Evolutionary conservation across 2,329 filamentous ascomycete species (phyloP), one percentile per base, ranked within the genome.

Genomic region (Monascus ruber): DNA sequence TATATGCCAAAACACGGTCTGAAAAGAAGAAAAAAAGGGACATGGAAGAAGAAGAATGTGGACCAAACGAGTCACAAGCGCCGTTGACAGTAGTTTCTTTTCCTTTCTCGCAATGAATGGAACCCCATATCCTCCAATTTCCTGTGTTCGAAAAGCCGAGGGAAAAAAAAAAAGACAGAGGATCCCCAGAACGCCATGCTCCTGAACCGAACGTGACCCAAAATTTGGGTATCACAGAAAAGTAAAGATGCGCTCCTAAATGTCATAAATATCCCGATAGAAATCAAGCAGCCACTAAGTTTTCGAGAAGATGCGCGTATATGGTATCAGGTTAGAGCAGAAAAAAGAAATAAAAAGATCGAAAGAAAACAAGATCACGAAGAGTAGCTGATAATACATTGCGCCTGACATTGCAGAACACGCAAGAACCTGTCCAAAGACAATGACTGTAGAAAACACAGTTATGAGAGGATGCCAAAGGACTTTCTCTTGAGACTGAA

Each of bases 401-500:
- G 8, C 8, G 29, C 29, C 29, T 31, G 17, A 17, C 17, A 17
- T 8, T 31, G 29, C 29, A 31, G n/a, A 11, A 31, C 8, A 31
- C 29, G 8, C 29, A 31, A 11, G n/a, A 31, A 31, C 8, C 29
- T 8, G 29, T 11, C 29, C 8, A 8, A 31, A 31, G 8, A 2
- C 11, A 8, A 34, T 25, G 25, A 31, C 26, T 7, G 31, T 36
- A 35, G 26, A 25, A 9, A 25, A 31, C 24, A 41, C 5, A 31
- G 29, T 47, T 37, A 49, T 25, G 48, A 51, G 31, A 49, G 43
- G 42, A 64, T 56, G 47, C 56, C 64, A 40, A 66, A 67, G 5
- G 60, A 64, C 46, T 65, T 68, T 48, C 65, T 68, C 36, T 62
- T 52, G 39, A 68, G 49, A 38, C 62, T 65, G 50, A 68, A 68